phyloP scores from a whole-genome alignment of 2,329 filamentous ascomycete genomes.

The Cladosporium sp. region DNA sequence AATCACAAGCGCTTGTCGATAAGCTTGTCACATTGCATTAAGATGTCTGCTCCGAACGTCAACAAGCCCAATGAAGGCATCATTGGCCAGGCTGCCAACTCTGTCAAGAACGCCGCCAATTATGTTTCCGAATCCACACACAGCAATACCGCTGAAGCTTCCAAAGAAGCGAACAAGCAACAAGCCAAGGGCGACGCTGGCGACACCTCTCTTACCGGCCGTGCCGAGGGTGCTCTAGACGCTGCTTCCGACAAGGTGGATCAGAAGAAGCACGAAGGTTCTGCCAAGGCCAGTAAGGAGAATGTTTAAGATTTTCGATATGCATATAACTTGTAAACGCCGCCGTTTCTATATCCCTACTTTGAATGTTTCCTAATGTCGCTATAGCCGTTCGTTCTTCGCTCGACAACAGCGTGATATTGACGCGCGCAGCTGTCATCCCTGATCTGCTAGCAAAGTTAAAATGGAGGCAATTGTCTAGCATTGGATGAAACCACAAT shows the following conservation, averaged over 20 bases:
- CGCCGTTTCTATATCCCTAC: too few relatives aligned
- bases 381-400: too few relatives aligned
- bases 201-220: constrained; percentile 48
- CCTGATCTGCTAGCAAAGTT: too few relatives aligned
- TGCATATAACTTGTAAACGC: too few relatives aligned
- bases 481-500: too few relatives aligned
- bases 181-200: constrained; percentile 50
- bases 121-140: constrained; percentile 61
- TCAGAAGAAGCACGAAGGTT: constrained; percentile 45
- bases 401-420: too few relatives aligned
- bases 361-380: too few relatives aligned
- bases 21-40: constrained; percentile 17
- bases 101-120: constrained; percentile 52
- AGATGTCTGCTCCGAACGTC: constrained; percentile 40
- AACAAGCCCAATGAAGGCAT: constrained; percentile 40
- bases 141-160: constrained; percentile 49
- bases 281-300: constrained; percentile 46
- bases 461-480: too few relatives aligned
- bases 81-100: constrained; percentile 36
- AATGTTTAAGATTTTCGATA: constrained; percentile 18
- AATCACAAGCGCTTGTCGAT: too few relatives aligned
- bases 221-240: constrained; percentile 48
- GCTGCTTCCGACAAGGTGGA: constrained; percentile 49
- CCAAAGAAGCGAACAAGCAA: constrained; percentile 64
- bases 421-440: too few relatives aligned